These are phyloP conservation scores for Penicillium sp. DNA, from an alignment of 2,329 filamentous ascomycete species.

Conservation along the genomic window DNA sequence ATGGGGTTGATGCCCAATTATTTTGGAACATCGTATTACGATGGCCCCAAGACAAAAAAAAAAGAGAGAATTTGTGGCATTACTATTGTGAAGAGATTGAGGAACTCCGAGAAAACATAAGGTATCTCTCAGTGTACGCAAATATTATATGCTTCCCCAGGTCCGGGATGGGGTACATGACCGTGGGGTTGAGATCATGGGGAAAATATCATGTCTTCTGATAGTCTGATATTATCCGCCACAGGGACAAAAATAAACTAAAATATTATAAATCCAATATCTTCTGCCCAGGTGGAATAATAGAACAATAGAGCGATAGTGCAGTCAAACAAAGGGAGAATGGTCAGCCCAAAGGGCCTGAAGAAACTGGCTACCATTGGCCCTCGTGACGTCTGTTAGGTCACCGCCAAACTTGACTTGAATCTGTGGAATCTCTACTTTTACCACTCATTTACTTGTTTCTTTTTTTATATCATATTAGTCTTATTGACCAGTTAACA, in stretches of 20 bases:
- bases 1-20: neutral
- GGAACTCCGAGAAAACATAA: neutral
- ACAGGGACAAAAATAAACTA: neutral
- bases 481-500: neutral
- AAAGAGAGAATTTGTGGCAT: neutral
- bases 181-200: conserved; percentile 14
- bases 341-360: neutral
- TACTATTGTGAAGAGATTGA: neutral
- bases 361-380: conserved; percentile 12
- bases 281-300: too few relatives aligned
- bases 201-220: neutral
- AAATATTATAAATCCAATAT: neutral
- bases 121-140: neutral
- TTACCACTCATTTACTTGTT: neutral
- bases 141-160: conserved; percentile 3
- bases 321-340: neutral
- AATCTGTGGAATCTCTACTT: neutral
- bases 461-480: neutral
- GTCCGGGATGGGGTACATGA: conserved; percentile 11
- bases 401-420: conserved; percentile 14
- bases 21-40: neutral
- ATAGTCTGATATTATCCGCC: neutral
- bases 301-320: neutral
- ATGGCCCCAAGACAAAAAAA: neutral
- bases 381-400: conserved; percentile 24